Conservation (phyloP, 176 grass and related monocot species). For the Oryza rufipogon region DNA sequence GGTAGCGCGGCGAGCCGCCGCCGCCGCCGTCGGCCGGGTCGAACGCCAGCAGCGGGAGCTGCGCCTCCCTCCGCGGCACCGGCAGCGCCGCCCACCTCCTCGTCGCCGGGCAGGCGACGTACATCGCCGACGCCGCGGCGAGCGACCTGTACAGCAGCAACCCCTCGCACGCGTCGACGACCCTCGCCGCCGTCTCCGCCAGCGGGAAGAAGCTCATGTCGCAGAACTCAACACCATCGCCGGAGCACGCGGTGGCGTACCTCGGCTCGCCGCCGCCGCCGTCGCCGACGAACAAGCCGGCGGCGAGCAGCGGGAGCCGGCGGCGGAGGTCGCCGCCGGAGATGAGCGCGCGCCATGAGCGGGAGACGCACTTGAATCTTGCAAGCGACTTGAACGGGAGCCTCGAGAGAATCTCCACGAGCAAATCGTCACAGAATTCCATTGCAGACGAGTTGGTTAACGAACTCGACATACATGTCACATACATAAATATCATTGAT, state of each 20-base stretch:
- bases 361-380: slow-evolving; percentile 46
- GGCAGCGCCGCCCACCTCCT: slow-evolving; percentile 40
- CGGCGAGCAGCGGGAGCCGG: slow-evolving; percentile 26
- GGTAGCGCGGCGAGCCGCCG: slow-evolving; percentile 10
- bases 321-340: slow-evolving; percentile 27
- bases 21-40: slow-evolving; percentile 14
- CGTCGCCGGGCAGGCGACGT: slow-evolving; percentile 27
- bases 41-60: slow-evolving; percentile 41
- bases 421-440: slow-evolving; percentile 28
- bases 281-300: slow-evolving; percentile 24
- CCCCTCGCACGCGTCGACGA: slow-evolving; percentile 49
- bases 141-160: slow-evolving; percentile 36
- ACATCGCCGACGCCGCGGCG: neutral
- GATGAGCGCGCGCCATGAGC: slow-evolving; percentile 46
- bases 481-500: neutral
- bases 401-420: slow-evolving; percentile 37
- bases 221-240: slow-evolving; percentile 9
- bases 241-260: slow-evolving; percentile 22
- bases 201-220: slow-evolving; percentile 53
- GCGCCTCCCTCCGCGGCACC: slow-evolving; percentile 4
- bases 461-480: neutral
- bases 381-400: slow-evolving; percentile 39
- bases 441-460: neutral
- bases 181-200: neutral
- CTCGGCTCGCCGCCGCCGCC: neutral